phyloP scores from a whole-genome alignment of 371 early-diverging fungal genomes.

The Mortierella sp. region DNA sequence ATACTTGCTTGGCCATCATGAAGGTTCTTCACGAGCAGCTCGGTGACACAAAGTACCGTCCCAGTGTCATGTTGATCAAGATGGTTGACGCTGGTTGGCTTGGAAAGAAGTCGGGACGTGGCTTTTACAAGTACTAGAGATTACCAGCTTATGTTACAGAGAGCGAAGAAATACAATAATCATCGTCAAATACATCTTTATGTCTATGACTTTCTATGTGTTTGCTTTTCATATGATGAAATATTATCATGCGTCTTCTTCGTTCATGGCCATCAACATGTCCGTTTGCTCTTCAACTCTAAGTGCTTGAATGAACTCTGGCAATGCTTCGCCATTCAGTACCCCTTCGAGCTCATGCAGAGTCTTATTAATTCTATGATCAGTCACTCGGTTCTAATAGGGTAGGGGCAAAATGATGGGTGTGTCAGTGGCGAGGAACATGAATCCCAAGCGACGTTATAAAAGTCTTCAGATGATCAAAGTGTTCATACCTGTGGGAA shows the following conservation, averaged over 20 bases:
- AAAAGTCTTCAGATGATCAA: background rate
- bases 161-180: background rate
- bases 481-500: constrained; percentile 55
- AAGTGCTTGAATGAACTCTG: constrained; percentile 51
- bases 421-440: too few relatives aligned
- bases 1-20: constrained; percentile 98
- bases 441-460: too few relatives aligned
- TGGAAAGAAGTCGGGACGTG: constrained; percentile 93
- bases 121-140: constrained; percentile 78
- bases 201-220: background rate
- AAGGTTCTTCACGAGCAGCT: constrained; percentile 92
- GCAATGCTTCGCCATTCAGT: constrained; percentile 65
- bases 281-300: constrained; percentile 50
- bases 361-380: constrained; percentile 86
- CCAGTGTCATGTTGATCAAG: constrained; percentile 90
- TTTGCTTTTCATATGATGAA: background rate
- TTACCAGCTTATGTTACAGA: background rate
- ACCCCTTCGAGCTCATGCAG: constrained; percentile 79
- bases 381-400: constrained; percentile 80
- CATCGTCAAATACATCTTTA: background rate
- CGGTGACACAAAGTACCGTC: constrained; percentile 98
- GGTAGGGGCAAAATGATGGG: background rate
- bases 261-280: constrained; percentile 53
- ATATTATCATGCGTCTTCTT: constrained; percentile 10
- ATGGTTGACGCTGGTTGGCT: constrained; percentile 98